Evolutionary conservation across 2,329 filamentous ascomycete genomes (phyloP).

Genomic region (Claviceps citrina): DNA sequence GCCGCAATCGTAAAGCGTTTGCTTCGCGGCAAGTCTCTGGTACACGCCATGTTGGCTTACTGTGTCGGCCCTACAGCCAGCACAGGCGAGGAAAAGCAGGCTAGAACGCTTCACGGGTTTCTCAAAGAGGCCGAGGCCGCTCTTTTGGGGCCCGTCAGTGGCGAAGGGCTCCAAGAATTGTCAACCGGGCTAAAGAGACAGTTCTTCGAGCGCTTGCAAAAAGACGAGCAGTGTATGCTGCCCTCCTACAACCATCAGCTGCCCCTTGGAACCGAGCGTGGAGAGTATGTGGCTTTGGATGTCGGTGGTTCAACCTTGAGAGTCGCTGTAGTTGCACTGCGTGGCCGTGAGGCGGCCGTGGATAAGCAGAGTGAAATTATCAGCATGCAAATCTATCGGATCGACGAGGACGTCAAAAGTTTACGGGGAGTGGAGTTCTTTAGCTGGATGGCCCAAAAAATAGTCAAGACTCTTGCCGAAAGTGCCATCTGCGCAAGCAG

Average conservation of each 20-base stretch:
- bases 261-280: slow-evolving; percentile 42
- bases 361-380: slow-evolving; percentile 35
- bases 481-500: slow-evolving; percentile 23
- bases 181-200: slow-evolving; percentile 37
- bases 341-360: slow-evolving; percentile 25
- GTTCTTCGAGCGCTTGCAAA: slow-evolving; percentile 36
- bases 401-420: slow-evolving; percentile 38
- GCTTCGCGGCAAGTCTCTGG: slow-evolving; percentile 41
- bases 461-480: slow-evolving; percentile 38
- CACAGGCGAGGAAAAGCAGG: slow-evolving; percentile 11
- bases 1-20: slow-evolving; percentile 42
- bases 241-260: slow-evolving; percentile 51
- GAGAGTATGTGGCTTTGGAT: slow-evolving; percentile 47
- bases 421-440: slow-evolving; percentile 47
- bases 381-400: slow-evolving; percentile 39
- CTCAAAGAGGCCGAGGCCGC: slow-evolving; percentile 39
- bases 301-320: slow-evolving; percentile 55
- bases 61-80: slow-evolving; percentile 30
- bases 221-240: slow-evolving; percentile 44
- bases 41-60: slow-evolving; percentile 41
- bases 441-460: slow-evolving; percentile 50
- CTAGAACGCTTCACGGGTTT: slow-evolving; percentile 32
- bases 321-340: slow-evolving; percentile 47
- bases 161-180: slow-evolving; percentile 29
- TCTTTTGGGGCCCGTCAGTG: slow-evolving; percentile 32